Base-by-base conservation (phyloP, 139 green algal genomes). In the Haematococcus sp. region DNA sequence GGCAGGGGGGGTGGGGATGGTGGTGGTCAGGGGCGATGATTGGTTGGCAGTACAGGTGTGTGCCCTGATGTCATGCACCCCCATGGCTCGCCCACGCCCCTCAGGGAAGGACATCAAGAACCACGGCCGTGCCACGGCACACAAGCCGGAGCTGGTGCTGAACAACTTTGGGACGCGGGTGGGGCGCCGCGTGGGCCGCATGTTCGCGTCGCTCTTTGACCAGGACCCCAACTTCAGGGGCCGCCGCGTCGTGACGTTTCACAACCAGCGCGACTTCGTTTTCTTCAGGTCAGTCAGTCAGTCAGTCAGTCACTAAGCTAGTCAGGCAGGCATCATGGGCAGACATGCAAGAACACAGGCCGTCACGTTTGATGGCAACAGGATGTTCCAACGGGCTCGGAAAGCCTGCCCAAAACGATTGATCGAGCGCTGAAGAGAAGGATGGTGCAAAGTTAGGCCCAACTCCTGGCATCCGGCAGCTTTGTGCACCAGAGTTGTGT, bases 221-320 rank as follows among this genome's bases (percentile, higher is more conserved):
- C 77, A 83, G 75, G 90, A 98, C 63, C 95, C 95, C 4, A 83
- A 89, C 40, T 99, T 98, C 76, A 79, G 85, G 28, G 95, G 93
- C 16, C 82, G 96, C 17, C 84, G 93, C 19, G 94, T 90, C 17
- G 95, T 95, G 44, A 99, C 96, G 2, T 97, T 99, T 76, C 96
- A 99, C 88, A 99, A 99, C 82, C 96, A 99, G 85, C 84, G 96
- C 3, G 96, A 99, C 84, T 99, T 94, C 77, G 94, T 99, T 31
- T 99, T 99, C 73, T 97, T 99, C 77, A 76, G 89, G 84, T 90
- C 46, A n/a, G 78, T 1, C 22, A 0, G 5, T 69, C 9, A 13
- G 9, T 49, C 44, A 54, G n/a, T n/a, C n/a, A n/a, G n/a, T n/a
- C n/a, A n/a, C n/a, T n/a, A 16, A 66, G 19, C 16, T 17, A 49